Conservation (phyloP, 139 green algal genomes). For the Pleodorina starrii region DNA sequence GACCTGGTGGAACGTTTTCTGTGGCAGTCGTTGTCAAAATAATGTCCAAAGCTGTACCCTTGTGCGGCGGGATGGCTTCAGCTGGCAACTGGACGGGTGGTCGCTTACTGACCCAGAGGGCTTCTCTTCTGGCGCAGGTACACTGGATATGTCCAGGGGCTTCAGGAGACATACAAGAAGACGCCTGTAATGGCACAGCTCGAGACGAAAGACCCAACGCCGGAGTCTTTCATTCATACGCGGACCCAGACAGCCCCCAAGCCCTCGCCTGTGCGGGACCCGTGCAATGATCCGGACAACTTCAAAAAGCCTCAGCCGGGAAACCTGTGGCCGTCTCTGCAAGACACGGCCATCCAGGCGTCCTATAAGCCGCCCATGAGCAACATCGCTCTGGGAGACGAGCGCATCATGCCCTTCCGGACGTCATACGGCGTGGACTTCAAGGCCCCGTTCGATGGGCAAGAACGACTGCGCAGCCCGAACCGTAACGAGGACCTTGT, state of each 20-base stretch:
- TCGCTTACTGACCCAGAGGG: neutral
- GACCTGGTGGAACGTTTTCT: too few relatives aligned
- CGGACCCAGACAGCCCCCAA: slow-evolving; percentile 55
- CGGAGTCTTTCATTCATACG: slow-evolving; percentile 77
- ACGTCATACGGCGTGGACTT: slow-evolving; percentile 82
- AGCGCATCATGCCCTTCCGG: slow-evolving; percentile 75
- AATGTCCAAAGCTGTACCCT: too few relatives aligned
- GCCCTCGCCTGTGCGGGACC: slow-evolving; percentile 58
- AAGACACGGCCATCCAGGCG: slow-evolving; percentile 67
- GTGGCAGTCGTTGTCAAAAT: too few relatives aligned
- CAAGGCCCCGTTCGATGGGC: slow-evolving; percentile 70
- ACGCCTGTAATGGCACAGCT: slow-evolving; percentile 81
- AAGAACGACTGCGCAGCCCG: slow-evolving; percentile 73
- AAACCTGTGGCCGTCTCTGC: slow-evolving; percentile 78
- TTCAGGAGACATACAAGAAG: slow-evolving; percentile 78
- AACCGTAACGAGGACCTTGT: slow-evolving; percentile 84
- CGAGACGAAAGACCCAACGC: slow-evolving; percentile 70
- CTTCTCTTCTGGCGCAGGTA: slow-evolving; percentile 65
- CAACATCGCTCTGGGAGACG: slow-evolving; percentile 80
- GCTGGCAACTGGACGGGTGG: too few relatives aligned
- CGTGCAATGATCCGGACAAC: slow-evolving; percentile 75
- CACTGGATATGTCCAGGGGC: slow-evolving; percentile 76
- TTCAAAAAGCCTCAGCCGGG: slow-evolving; percentile 65
- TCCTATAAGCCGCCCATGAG: slow-evolving; percentile 74
- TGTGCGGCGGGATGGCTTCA: too few relatives aligned